These are phyloP conservation scores for Breynia disticha DNA, from an alignment of 441 rosid genomes.

Conservation along the genomic window DNA sequence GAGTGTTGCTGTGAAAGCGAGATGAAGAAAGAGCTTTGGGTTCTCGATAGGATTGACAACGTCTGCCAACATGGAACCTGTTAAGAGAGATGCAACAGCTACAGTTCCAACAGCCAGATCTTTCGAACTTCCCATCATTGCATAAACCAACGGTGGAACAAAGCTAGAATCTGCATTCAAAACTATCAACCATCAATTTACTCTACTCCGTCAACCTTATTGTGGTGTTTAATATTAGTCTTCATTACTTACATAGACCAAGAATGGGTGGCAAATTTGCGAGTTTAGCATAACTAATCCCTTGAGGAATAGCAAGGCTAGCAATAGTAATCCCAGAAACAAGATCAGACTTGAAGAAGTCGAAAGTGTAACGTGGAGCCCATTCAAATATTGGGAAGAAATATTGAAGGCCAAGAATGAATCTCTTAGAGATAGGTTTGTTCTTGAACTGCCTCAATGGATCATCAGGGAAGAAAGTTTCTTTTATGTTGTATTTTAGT, in stretches of 20 bases:
- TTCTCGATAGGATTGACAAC: constrained; percentile 55
- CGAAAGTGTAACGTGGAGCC: constrained; percentile 67
- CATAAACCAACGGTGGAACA: constrained; percentile 78
- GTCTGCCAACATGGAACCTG: constrained; percentile 60
- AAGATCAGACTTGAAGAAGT: constrained; percentile 64
- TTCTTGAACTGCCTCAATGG: constrained; percentile 83
- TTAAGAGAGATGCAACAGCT: constrained; percentile 75
- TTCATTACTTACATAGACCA: constrained; percentile 63
- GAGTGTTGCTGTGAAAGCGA: constrained; percentile 89
- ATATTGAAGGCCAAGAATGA: constrained; percentile 48
- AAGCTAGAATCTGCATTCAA: constrained; percentile 74
- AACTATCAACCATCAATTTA: background rate
- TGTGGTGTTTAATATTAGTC: too few relatives aligned
- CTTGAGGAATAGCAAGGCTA: constrained; percentile 92
- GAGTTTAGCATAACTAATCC: constrained; percentile 85
- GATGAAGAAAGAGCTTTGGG: constrained; percentile 74
- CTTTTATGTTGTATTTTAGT: constrained; percentile 55
- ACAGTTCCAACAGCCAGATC: constrained; percentile 93
- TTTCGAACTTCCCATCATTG: constrained; percentile 88
- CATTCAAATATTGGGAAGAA: constrained; percentile 70
- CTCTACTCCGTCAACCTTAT: too few relatives aligned
- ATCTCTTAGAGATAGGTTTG: constrained; percentile 32
- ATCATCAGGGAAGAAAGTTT: constrained; percentile 89
- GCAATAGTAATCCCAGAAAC: constrained; percentile 84
- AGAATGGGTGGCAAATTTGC: constrained; percentile 95